phyloP scores from a whole-genome alignment of 257 asterid species.

The Scutellaria minor region DNA sequence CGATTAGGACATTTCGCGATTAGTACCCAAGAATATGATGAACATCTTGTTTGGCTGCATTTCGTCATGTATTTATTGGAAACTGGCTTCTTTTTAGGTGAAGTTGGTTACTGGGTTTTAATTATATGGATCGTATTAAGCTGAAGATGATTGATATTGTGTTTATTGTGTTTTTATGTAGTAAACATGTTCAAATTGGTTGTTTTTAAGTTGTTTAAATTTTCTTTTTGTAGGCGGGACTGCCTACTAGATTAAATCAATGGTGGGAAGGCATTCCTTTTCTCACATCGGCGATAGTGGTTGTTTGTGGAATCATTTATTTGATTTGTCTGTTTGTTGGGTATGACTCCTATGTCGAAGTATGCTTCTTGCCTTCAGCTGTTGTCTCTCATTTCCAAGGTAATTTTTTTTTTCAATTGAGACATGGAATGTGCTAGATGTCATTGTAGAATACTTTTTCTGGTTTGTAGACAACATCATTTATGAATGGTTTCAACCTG shows the following conservation, averaged over 20 bases:
- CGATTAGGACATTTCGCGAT: neutral
- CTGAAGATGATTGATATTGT: neutral
- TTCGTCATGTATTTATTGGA: neutral
- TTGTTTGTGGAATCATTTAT: constrained; percentile 78
- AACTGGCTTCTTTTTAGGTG: neutral
- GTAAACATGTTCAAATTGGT: neutral
- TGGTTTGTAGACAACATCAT: neutral
- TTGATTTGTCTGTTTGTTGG: constrained; percentile 84
- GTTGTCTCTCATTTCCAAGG: constrained; percentile 91
- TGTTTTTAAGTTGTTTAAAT: constrained; percentile 28
- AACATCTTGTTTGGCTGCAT: constrained; percentile 16
- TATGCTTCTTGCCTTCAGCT: constrained; percentile 88
- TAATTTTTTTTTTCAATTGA: constrained; percentile 30
- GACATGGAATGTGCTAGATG: constrained; percentile 23
- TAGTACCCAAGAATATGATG: neutral
- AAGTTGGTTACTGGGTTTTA: neutral
- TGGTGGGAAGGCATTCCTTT: constrained; percentile 99
- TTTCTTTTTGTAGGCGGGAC: constrained; percentile 67
- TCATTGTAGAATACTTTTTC: neutral
- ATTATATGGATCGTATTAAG: constrained; percentile 11
- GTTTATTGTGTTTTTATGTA: constrained; percentile 3
- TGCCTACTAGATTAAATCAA: constrained; percentile 77
- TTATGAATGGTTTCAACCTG: neutral
- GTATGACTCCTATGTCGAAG: constrained; percentile 89
- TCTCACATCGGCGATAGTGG: constrained; percentile 71